Evolutionary conservation across 2,329 filamentous ascomycete genomes (phyloP).

Genomic region (Westerdykella ornata): DNA sequence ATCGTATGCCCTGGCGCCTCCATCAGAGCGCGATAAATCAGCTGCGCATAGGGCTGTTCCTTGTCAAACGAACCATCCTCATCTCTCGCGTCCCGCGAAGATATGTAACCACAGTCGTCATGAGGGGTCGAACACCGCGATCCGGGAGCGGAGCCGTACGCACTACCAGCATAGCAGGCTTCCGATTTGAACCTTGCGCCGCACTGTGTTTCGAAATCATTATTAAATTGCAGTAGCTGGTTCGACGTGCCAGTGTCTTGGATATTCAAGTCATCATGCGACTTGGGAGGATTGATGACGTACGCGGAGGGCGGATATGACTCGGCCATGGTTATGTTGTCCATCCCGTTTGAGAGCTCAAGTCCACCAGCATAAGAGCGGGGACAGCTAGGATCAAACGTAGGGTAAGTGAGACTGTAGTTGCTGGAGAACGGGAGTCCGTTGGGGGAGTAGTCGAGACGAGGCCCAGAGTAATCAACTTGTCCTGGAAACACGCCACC

Average conservation of each 20-base stretch:
- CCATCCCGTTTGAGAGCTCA: conserved; percentile 5
- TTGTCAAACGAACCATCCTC: conserved; percentile 27
- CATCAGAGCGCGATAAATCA: conserved; percentile 72
- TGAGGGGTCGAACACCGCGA: conserved; percentile 17
- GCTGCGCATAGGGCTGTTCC: conserved; percentile 69
- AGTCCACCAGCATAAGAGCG: conserved; percentile 16
- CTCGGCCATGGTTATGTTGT: conserved; percentile 8
- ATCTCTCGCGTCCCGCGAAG: no score
- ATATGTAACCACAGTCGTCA: conserved; percentile 5
- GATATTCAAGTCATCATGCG: conserved; percentile 16
- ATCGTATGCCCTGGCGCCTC: conserved; percentile 61
- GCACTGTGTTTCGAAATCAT: conserved; percentile 21
- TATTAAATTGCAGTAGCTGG: conserved; percentile 19
- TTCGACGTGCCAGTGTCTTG: conserved; percentile 14
- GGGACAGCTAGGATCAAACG: conserved; percentile 16
- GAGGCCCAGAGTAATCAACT: conserved; percentile 7
- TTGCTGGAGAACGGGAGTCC: conserved; percentile 17
- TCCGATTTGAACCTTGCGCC: conserved; percentile 12
- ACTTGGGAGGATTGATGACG: conserved; percentile 23
- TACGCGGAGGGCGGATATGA: conserved; percentile 30
- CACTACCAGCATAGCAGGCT: conserved; percentile 15
- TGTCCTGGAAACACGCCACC: not conserved
- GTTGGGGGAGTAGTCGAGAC: conserved; percentile 17
- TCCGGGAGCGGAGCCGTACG: conserved; percentile 14
- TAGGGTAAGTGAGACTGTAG: conserved; percentile 17